These are phyloP conservation scores for Fusarium tanahbumbuense DNA, from an alignment of 2,329 filamentous ascomycete genomes.

Conservation along the genomic window DNA sequence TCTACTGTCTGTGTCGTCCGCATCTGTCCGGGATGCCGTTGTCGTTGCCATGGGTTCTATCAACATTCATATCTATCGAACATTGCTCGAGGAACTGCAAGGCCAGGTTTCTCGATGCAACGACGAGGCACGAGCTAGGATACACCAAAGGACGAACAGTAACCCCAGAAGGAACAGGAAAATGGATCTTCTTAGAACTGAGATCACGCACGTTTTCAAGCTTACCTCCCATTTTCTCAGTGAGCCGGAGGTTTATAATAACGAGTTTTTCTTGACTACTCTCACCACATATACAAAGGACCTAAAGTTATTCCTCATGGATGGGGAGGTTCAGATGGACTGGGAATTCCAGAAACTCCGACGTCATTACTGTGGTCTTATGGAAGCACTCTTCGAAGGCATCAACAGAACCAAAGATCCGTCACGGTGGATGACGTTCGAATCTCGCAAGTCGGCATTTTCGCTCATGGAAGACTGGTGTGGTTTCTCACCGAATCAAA, in stretches of 20 bases:
- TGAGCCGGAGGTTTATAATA: conserved; percentile 79
- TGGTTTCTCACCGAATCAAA: conserved; percentile 92
- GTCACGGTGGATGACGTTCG: conserved; percentile 96
- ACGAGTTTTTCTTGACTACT: conserved; percentile 91
- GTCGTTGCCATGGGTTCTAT: conserved; percentile 94
- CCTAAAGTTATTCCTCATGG: conserved; percentile 92
- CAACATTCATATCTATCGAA: conserved; percentile 92
- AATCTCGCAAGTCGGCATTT: conserved; percentile 94
- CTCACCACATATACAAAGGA: conserved; percentile 92
- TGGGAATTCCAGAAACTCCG: conserved; percentile 93
- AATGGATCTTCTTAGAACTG: conserved; percentile 88
- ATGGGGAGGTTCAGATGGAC: conserved; percentile 92
- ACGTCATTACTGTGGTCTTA: conserved; percentile 91
- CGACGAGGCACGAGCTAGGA: conserved; percentile 85
- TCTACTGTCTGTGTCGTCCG: conserved; percentile 81
- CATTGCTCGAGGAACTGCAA: conserved; percentile 88
- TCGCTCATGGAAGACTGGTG: conserved; percentile 99
- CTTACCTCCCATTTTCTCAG: conserved; percentile 90
- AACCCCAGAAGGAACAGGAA: conserved; percentile 83
- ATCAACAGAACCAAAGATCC: conserved; percentile 88
- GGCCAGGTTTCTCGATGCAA: conserved; percentile 87
- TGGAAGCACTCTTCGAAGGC: conserved; percentile 92
- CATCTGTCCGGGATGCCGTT: conserved; percentile 87
- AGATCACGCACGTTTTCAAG: conserved; percentile 96
- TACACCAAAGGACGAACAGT: conserved; percentile 88